These are phyloP conservation scores for Dothideomycetidae sp. DNA, from an alignment of 2,329 filamentous ascomycete species.

Conservation along the genomic window DNA sequence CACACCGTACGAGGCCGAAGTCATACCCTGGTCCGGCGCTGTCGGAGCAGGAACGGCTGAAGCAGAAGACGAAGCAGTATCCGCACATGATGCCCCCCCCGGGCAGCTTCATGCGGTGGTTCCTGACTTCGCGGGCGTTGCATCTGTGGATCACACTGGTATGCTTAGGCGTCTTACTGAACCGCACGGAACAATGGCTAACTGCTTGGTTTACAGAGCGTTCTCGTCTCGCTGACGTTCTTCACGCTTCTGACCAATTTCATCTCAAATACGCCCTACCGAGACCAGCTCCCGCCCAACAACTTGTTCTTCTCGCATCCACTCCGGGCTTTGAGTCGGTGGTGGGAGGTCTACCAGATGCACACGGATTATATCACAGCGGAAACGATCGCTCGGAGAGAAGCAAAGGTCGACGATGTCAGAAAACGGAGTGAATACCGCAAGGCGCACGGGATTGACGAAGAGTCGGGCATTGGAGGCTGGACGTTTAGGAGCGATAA, in stretches of 20 bases:
- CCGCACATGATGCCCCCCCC: slow-evolving; percentile 78
- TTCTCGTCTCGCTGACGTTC: slow-evolving; percentile 53
- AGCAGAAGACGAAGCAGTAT: slow-evolving; percentile 59
- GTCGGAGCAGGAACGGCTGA: slow-evolving; percentile 48
- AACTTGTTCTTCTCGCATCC: slow-evolving; percentile 58
- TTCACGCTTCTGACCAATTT: slow-evolving; percentile 70
- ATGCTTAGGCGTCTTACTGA: no score
- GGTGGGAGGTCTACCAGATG: slow-evolving; percentile 59
- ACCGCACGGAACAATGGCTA: not conserved
- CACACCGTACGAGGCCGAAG: slow-evolving; percentile 47
- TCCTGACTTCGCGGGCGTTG: slow-evolving; percentile 61
- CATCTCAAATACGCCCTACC: slow-evolving; percentile 62
- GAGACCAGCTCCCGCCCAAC: slow-evolving; percentile 59
- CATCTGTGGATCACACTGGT: slow-evolving; percentile 79
- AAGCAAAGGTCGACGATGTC: slow-evolving; percentile 66
- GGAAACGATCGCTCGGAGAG: slow-evolving; percentile 56
- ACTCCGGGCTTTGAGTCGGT: slow-evolving; percentile 48
- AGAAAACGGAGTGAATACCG: slow-evolving; percentile 75
- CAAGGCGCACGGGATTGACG: slow-evolving; percentile 68
- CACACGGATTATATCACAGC: slow-evolving; percentile 58
- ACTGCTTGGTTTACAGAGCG: slow-evolving; percentile 35
- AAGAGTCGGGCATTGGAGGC: slow-evolving; percentile 32
- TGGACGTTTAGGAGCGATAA: slow-evolving; percentile 29
- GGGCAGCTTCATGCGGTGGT: slow-evolving; percentile 71
- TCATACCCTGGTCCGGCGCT: slow-evolving; percentile 61